Percentiles rank a stretch among this genome's conserved stretches.
Evolutionary conservation across 2,329 filamentous ascomycete genomes (phyloP).

Genomic region (Ascochyta pisi): DNA sequence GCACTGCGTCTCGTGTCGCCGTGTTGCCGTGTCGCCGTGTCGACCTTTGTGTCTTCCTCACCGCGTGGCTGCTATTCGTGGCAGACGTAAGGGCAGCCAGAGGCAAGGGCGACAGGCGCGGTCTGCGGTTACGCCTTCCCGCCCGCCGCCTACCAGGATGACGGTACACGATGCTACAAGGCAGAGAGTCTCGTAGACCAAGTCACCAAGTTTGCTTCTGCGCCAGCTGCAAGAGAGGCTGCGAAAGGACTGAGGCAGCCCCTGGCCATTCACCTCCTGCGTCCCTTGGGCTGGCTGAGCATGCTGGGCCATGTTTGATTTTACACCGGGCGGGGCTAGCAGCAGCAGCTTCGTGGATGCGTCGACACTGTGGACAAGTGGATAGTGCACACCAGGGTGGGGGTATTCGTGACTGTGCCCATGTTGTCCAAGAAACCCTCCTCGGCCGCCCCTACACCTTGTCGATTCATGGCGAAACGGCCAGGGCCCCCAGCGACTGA

Average conservation of each 20-base stretch:
- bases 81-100: conserved; percentile 11
- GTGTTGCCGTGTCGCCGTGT: not conserved
- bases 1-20: not conserved
- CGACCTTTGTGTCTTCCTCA: not conserved
- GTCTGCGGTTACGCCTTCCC: conserved; percentile 20
- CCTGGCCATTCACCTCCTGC: not conserved
- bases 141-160: conserved; percentile 27
- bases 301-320: conserved; percentile 33
- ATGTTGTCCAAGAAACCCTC: conserved; percentile 37
- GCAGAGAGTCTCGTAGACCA: not conserved
- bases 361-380: conserved; percentile 13
- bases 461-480: conserved; percentile 37
- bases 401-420: conserved; percentile 37
- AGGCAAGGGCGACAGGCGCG: conserved; percentile 21
- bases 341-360: conserved; percentile 1
- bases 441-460: conserved; percentile 27
- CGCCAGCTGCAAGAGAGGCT: not conserved
- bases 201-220: not conserved
- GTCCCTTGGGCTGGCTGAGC: conserved; percentile 24
- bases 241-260: not conserved
- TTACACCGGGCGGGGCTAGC: conserved; percentile 27
- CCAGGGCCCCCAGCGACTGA: conserved; percentile 33
- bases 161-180: conserved; percentile 20
- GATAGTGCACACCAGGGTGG: conserved; percentile 24
- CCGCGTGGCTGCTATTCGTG: conserved; percentile 20